phyloP scores from a whole-genome alignment of 1,284 basidiomycete species.

The Tilletia setariae region DNA sequence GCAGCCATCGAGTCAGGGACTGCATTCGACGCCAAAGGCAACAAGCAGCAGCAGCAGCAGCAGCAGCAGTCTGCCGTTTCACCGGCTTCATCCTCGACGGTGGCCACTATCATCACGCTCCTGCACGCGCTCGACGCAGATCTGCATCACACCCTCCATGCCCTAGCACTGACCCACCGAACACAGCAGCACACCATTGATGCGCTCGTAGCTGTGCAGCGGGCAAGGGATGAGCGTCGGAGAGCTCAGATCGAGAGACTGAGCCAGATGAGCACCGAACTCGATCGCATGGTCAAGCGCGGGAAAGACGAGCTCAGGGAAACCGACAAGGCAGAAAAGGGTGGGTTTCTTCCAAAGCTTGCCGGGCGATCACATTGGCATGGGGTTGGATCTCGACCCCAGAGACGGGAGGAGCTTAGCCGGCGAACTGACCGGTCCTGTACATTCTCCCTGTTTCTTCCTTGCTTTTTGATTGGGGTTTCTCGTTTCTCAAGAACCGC shows the following conservation, averaged over 20 bases:
- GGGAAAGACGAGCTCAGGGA: background rate
- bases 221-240: background rate
- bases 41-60: slow-evolving; percentile 4
- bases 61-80: background rate
- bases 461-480: background rate
- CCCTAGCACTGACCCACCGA: background rate
- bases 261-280: background rate
- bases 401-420: too few relatives aligned
- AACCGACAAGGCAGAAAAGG: background rate
- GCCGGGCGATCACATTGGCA: too few relatives aligned
- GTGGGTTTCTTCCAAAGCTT: slow-evolving; percentile 1
- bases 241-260: background rate
- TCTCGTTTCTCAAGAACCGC: slow-evolving; percentile 1
- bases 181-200: slow-evolving; percentile 10
- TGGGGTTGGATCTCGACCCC: too few relatives aligned
- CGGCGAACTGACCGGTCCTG: too few relatives aligned
- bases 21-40: background rate
- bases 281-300: background rate
- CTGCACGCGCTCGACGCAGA: background rate
- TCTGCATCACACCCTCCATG: background rate
- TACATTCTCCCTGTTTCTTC: background rate
- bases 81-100: background rate
- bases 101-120: background rate
- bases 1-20: slow-evolving; percentile 2
- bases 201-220: slow-evolving; percentile 7